phyloP scores from a whole-genome alignment of 495 filamentous ascomycete species.

The Penicillium canescens region DNA sequence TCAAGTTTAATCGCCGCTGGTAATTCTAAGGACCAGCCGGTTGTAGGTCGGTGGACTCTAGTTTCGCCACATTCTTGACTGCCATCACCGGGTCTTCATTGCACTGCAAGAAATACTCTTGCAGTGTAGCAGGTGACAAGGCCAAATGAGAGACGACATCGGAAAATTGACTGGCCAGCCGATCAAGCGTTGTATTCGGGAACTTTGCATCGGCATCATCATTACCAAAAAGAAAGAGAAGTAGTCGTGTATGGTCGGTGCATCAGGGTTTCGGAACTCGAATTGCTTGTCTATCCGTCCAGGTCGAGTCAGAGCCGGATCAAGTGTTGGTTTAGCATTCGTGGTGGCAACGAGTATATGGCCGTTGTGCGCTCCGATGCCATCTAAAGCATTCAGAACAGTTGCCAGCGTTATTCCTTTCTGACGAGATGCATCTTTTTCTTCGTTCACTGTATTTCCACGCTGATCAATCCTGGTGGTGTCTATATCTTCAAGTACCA shows the following conservation, averaged over 20 bases:
- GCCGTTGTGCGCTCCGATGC: not conserved
- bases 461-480: no score
- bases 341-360: conserved; percentile 5
- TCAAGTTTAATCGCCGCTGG: no score
- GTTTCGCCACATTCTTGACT: no score
- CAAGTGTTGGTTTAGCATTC: conserved; percentile 1
- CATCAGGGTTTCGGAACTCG: not conserved
- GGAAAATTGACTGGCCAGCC: not conserved
- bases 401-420: not conserved
- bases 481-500: no score
- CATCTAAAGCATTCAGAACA: conserved; percentile 5
- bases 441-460: no score
- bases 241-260: not conserved
- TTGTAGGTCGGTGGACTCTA: no score
- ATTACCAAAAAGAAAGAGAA: not conserved
- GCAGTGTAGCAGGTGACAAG: not conserved
- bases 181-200: not conserved
- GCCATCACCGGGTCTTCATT: no score
- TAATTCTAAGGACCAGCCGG: no score
- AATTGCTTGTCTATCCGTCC: conserved; percentile 5
- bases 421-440: no score
- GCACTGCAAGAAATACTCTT: no score
- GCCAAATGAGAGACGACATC: not conserved
- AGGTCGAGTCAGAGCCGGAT: conserved; percentile 4
- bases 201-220: not conserved